Conservation (phyloP, 169 alveolate species). For the Plasmodium gallinaceum region DNA sequence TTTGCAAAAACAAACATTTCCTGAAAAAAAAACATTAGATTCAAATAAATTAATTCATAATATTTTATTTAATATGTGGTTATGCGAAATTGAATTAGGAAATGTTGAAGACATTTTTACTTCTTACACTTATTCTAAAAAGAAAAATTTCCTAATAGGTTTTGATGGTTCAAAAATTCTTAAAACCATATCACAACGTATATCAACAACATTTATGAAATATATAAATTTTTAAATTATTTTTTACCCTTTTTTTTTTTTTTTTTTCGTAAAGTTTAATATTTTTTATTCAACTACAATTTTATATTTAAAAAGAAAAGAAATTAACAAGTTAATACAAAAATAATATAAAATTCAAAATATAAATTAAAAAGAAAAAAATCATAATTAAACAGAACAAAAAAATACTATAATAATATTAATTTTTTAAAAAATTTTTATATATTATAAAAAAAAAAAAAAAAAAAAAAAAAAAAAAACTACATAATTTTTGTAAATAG, state of each 20-base stretch:
- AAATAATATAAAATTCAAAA: no score
- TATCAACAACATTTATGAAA: constrained; percentile 24
- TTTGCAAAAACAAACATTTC: not conserved
- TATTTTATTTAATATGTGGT: constrained; percentile 58
- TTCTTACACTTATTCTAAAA: constrained; percentile 10
- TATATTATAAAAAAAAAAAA: no score
- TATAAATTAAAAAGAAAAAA: no score
- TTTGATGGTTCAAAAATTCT: constrained; percentile 22
- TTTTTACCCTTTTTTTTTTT: not conserved
- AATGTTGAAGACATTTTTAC: constrained; percentile 52
- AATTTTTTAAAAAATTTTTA: no score
- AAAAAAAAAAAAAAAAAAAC: no score
- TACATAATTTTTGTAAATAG: no score
- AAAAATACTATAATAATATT: no score
- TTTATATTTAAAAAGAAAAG: no score
- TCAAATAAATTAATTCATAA: constrained; percentile 21
- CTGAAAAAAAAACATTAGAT: not conserved
- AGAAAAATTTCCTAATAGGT: not conserved
- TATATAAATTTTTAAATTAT: constrained; percentile 10
- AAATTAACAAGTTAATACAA: no score
- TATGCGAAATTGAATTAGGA: constrained; percentile 57
- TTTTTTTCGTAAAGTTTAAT: no score
- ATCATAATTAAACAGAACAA: no score
- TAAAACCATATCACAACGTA: constrained; percentile 19
- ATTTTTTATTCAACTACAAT: no score